These are phyloP conservation scores for Mikania micrantha DNA, from an alignment of 129 eudicot genomes.

Conservation along the genomic window DNA sequence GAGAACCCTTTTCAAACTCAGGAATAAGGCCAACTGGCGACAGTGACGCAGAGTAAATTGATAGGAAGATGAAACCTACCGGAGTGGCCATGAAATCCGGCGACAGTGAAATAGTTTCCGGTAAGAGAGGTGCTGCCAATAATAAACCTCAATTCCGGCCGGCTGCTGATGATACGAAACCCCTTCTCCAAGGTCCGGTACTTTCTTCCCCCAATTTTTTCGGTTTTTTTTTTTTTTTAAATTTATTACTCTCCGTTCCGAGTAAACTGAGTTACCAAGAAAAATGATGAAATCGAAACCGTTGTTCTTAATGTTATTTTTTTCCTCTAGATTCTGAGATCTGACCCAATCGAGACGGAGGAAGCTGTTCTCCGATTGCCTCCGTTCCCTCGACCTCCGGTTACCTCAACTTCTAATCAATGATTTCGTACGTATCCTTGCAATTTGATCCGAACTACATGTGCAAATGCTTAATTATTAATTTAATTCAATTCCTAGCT, in stretches of 20 bases:
- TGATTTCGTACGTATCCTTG: constrained; percentile 1
- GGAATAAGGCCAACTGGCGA: too few species aligned
- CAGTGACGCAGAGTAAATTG: too few species aligned
- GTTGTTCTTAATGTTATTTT: background rate
- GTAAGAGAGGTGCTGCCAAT: constrained; percentile 17
- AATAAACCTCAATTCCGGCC: constrained; percentile 56
- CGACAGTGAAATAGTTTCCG: constrained; percentile 14
- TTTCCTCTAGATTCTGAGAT: constrained; percentile 56
- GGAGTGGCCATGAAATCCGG: constrained; percentile 16
- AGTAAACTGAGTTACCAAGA: background rate
- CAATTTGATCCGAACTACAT: background rate
- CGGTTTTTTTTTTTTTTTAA: too few species aligned
- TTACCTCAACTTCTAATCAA: constrained; percentile 6
- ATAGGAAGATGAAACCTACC: constrained; percentile 13
- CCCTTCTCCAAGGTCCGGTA: constrained; percentile 89
- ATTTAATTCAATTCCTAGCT: background rate
- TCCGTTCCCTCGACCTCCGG: too few species aligned
- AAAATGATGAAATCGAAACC: background rate
- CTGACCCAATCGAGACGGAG: constrained; percentile 83
- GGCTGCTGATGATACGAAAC: constrained; percentile 74
- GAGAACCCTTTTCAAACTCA: too few species aligned
- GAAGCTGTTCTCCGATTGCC: constrained; percentile 91
- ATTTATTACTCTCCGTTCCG: background rate
- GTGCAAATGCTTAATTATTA: background rate
- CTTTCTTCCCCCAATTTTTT: background rate